Base-by-base conservation (phyloP, 768 basidiomycete species). In the Kwoniella bestiolae region DNA sequence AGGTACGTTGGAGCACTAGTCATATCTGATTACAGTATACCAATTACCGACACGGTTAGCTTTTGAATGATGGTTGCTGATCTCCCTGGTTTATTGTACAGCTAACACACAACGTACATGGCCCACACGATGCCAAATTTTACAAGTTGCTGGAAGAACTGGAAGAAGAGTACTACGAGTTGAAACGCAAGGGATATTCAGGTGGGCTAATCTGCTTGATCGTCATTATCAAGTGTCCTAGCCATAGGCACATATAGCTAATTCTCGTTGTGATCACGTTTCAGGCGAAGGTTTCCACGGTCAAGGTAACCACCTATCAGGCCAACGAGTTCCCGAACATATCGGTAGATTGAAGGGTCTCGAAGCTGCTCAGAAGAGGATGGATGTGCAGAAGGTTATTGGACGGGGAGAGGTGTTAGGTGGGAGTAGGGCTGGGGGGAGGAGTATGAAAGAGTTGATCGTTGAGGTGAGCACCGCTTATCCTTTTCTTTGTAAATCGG, bases 91-190 rank as follows among this genome's bases (percentile, higher is more conserved):
- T n/a, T n/a, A n/a, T n/a, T n/a, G n/a, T n/a, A n/a, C 32, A 94
- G 91, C 88, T 95, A 38, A 90, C 92, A 0, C 92, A 94, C 76
- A 92, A 90, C 75, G 87, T 90, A 7, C 91, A 92, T 73, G 91
- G 92, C 3, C 90, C 92, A 5, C 94, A 96, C 71, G 91, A 97
- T 70, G 89, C 79, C 1, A 70, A 73, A 31, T 84, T 84, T 66
- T 82, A 82, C 72, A 82, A 80, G 45, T 73, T 82, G 21, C 72
- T 84, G 0, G 81, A 86, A 2, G 85, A 84, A 23, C 83, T 95
- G 2, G 89, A 93, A 75, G 89, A 92, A 60, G 94, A 96, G 82
- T 94, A 89, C 71, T 90, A 91, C 44, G 87, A 85, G 2, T 84
- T 96, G 5, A 87, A 88, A 70, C 84, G 87, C 21, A 88, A 87